Percentiles rank a stretch among this genome's conserved stretches.
Conservation (phyloP, 1,139 yeast species). For the Sporopachydermia cereana region DNA sequence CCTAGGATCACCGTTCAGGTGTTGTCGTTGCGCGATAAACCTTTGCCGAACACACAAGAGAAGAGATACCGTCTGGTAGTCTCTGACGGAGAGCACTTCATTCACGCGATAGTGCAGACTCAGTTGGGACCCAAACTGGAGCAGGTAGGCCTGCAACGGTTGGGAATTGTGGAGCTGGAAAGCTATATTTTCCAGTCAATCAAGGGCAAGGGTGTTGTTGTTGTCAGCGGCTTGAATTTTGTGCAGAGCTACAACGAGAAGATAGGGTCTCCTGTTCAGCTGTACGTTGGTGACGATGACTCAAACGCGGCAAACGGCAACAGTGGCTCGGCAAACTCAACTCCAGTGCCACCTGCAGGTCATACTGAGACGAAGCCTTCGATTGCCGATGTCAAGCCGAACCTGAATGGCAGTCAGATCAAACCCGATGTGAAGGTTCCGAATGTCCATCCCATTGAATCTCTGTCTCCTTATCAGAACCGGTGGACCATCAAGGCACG, state of each 20-base stretch:
- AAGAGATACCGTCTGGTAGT: slow-evolving; percentile 1
- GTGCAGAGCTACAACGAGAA: slow-evolving; percentile 4
- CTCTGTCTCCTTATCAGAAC: slow-evolving; percentile 82
- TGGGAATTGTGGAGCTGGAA: slow-evolving; percentile 1
- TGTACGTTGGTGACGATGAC: slow-evolving; percentile 8
- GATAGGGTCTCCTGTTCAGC: slow-evolving; percentile 12
- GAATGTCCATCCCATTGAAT: slow-evolving; percentile 64
- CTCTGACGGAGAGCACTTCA: slow-evolving; percentile 4
- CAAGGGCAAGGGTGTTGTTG: slow-evolving; percentile 5
- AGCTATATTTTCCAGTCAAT: slow-evolving; percentile 2
- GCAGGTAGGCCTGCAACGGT: slow-evolving; percentile 3
- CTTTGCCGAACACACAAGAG: slow-evolving; percentile 4
- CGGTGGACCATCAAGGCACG: slow-evolving; percentile 91
- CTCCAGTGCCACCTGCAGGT: slow-evolving; percentile 9
- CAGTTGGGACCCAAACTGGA: slow-evolving; percentile 4
- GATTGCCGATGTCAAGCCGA: neutral
- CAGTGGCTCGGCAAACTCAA: slow-evolving; percentile 8
- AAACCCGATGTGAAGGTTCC: slow-evolving; percentile 24
- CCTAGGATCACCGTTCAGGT: slow-evolving; percentile 3
- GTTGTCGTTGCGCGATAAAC: neutral
- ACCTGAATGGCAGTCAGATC: slow-evolving; percentile 6
- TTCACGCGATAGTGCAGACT: slow-evolving; percentile 5
- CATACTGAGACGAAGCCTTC: slow-evolving; percentile 3
- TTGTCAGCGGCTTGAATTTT: slow-evolving; percentile 1
- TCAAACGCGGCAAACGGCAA: slow-evolving; percentile 8